A percentile compares a stretch with the other conserved stretches of the same genome.
Conservation (phyloP, 1,284 basidiomycete genomes). For the Melampsora larici-populina region DNA sequence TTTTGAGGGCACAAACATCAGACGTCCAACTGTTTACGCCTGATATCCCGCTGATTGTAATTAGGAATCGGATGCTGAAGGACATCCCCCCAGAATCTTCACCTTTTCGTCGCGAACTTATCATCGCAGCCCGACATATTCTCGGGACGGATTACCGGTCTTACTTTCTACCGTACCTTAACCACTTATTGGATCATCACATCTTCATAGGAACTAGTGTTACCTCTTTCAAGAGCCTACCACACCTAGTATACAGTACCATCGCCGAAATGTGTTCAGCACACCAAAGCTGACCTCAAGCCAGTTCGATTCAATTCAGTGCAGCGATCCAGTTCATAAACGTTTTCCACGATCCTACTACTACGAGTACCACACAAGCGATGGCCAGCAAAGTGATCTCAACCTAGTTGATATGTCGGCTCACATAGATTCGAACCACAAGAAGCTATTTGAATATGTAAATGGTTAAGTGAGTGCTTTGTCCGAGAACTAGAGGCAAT, state of each 20-base stretch:
- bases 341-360: slow-evolving; percentile 82
- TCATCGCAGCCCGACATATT: slow-evolving; percentile 89
- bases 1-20: slow-evolving; percentile 70
- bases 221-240: slow-evolving; percentile 74
- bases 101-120: slow-evolving; percentile 66
- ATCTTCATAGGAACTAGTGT: slow-evolving; percentile 80
- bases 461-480: slow-evolving; percentile 71
- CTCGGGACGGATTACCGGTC: slow-evolving; percentile 75
- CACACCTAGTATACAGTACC: slow-evolving; percentile 80
- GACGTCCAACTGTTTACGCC: slow-evolving; percentile 76
- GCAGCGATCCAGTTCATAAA: slow-evolving; percentile 80
- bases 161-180: slow-evolving; percentile 77
- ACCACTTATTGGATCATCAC: slow-evolving; percentile 84
- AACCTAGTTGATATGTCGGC: slow-evolving; percentile 76
- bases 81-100: slow-evolving; percentile 76
- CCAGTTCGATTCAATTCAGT: slow-evolving; percentile 74
- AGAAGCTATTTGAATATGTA: slow-evolving; percentile 32
- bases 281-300: slow-evolving; percentile 78
- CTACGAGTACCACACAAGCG: slow-evolving; percentile 77
- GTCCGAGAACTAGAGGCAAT: slow-evolving; percentile 83
- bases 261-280: slow-evolving; percentile 91
- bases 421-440: slow-evolving; percentile 57
- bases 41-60: slow-evolving; percentile 72
- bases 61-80: slow-evolving; percentile 84
- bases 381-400: slow-evolving; percentile 92